Evolutionary conservation across 164 flowering plant genomes (phyloP).

Genomic region (Piper betle): DNA sequence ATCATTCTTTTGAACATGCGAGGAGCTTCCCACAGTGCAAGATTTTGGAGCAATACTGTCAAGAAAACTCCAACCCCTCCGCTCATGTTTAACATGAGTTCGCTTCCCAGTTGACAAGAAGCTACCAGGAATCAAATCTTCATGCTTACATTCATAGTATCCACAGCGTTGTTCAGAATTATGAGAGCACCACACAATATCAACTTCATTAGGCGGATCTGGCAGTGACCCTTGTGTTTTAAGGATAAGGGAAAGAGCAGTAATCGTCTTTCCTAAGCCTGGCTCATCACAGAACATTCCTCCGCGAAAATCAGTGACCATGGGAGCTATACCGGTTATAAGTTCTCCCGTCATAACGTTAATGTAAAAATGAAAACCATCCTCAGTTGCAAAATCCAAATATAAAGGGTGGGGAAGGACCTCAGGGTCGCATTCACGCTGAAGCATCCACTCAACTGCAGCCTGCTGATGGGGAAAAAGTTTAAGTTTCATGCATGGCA

Average conservation of each 20-base stretch:
- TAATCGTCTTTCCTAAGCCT: constrained; percentile 92
- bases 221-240: constrained; percentile 85
- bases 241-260: constrained; percentile 81
- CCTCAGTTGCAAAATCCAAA: constrained; percentile 46
- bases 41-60: constrained; percentile 18
- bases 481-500: constrained; percentile 88
- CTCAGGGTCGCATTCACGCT: constrained; percentile 51
- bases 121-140: constrained; percentile 12
- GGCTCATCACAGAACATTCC: constrained; percentile 99
- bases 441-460: constrained; percentile 95
- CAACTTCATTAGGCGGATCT: constrained; percentile 62
- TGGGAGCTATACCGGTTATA: constrained; percentile 44
- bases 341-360: constrained; percentile 69
- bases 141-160: constrained; percentile 58
- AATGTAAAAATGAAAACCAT: constrained; percentile 57
- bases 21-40: constrained; percentile 5
- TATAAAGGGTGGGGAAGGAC: constrained; percentile 66
- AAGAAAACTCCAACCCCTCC: constrained; percentile 27
- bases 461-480: constrained; percentile 90
- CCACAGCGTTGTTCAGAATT: constrained; percentile 60
- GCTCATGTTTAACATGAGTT: constrained; percentile 19
- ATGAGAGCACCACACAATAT: constrained; percentile 58
- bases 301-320: constrained; percentile 71
- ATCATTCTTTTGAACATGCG: constrained; percentile 20
- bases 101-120: constrained; percentile 17